A percentile compares a stretch with the other conserved stretches of the same genome.
phyloP scores from a whole-genome alignment of 2,329 filamentous ascomycete species.

The Hymenoscyphus scutula region DNA sequence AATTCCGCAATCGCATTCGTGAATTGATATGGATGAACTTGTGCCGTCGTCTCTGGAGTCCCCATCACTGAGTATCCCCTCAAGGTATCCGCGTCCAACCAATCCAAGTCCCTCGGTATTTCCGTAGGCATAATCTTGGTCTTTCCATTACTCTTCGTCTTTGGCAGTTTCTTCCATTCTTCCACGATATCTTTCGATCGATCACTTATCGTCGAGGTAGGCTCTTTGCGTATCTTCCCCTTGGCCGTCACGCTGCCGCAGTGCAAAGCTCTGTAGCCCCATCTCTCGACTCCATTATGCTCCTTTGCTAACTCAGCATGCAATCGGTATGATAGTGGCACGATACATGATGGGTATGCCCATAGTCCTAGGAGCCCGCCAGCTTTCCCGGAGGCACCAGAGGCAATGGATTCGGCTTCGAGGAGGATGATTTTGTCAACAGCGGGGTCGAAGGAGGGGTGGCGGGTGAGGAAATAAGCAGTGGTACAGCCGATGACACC shows the following conservation, averaged over 20 bases:
- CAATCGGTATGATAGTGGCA: constrained; percentile 79
- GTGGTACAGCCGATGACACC: constrained; percentile 91
- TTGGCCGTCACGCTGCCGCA: constrained; percentile 54
- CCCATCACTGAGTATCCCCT: constrained; percentile 81
- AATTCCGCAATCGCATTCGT: constrained; percentile 80
- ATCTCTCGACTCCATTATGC: constrained; percentile 72
- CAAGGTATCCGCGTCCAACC: constrained; percentile 69
- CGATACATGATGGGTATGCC: constrained; percentile 84
- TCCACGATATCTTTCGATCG: constrained; percentile 32
- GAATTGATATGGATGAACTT: constrained; percentile 91
- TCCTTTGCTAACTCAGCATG: constrained; percentile 83
- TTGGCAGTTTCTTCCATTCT: constrained; percentile 60
- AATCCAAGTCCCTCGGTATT: constrained; percentile 78
- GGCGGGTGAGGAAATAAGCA: constrained; percentile 86
- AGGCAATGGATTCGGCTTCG: constrained; percentile 80
- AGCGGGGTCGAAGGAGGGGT: constrained; percentile 73
- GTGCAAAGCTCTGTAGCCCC: constrained; percentile 81
- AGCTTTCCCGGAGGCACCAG: constrained; percentile 93
- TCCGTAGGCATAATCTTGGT: constrained; percentile 52
- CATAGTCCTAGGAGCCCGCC: constrained; percentile 86
- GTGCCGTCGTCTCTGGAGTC: constrained; percentile 74
- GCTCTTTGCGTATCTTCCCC: constrained; percentile 21
- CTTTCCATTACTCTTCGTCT: constrained; percentile 47
- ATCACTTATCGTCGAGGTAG: constrained; percentile 6
- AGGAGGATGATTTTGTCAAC: constrained; percentile 80